Base-by-base conservation (phyloP, 805 yeast species). In the Wickerhamiella siamensis region DNA sequence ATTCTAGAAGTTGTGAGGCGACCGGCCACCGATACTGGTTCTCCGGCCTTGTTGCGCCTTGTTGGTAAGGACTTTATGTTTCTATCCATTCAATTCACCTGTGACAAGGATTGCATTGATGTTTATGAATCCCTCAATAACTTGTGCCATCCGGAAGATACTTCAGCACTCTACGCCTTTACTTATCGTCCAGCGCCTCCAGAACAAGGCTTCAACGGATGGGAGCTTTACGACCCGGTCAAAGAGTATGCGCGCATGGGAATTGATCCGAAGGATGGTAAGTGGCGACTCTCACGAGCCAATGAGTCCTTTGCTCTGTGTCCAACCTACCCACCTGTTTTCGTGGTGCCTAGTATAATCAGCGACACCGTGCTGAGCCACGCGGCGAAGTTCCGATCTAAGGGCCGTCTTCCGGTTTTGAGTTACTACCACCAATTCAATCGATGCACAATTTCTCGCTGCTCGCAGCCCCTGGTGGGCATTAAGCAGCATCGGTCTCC, bases 401-500 rank as follows among this genome's bases (percentile, higher is more conserved):
- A 88, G 56, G 74, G 71, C 44, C 64, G 98, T 47, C 71, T 91
- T 4, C 97, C 97, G 0, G 79, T 77, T 0, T 61, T 91, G 33
- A 72, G 87, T 2, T 91, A 86, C 59, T 78, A 72, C 53, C 82
- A 86, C 57, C 60, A 70, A 39, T 62, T 69, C 35, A 83, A 66
- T 49, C 41, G 50, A 1, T 77, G 91, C 53, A 71, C 91, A 1
- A 84, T 91, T 15, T 77, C 91, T 0, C 67, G 98, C 44, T 83
- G 95, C 52, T 69, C 96, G 2, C 98, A 91, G 62, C 98, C 98
- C 0, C 61, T 88, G 48, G 87, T 87, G 1, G 97, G 98, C 0
- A 52, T 91, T 15, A 86, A 83, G 45, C 94, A 86, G 56, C 75
- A 77, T 49, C 64, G 97, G 38, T 84, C 94, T 2, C 69, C 83